Percentiles rank a stretch among this genome's conserved stretches.
phyloP scores from a whole-genome alignment of 2,329 filamentous ascomycete species.

The Rhynchosporium secalis region DNA sequence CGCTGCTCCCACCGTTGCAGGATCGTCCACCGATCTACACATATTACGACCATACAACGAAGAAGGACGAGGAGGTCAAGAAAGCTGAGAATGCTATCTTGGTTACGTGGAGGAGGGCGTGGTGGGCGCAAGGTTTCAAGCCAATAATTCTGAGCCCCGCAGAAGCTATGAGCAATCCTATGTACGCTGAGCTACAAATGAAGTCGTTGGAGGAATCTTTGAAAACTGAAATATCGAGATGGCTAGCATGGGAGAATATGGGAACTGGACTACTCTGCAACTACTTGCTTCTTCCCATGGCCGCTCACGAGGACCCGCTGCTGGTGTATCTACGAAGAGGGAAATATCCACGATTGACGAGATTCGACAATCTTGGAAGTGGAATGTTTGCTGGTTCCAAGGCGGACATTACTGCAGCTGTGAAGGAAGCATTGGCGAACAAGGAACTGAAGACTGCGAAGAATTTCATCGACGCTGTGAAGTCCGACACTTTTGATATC shows the following conservation, averaged over 20 bases:
- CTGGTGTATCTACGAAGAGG: slow-evolving; percentile 73
- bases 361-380: slow-evolving; percentile 69
- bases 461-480: slow-evolving; percentile 62
- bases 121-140: slow-evolving; percentile 92
- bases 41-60: slow-evolving; percentile 74
- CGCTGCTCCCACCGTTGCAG: slow-evolving; percentile 75
- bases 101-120: slow-evolving; percentile 85
- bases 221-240: slow-evolving; percentile 73
- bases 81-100: slow-evolving; percentile 78
- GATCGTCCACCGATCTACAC: slow-evolving; percentile 79
- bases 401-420: slow-evolving; percentile 60
- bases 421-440: slow-evolving; percentile 60
- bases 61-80: slow-evolving; percentile 62
- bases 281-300: slow-evolving; percentile 84
- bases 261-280: slow-evolving; percentile 78
- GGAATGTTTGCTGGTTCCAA: slow-evolving; percentile 74
- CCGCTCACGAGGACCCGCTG: slow-evolving; percentile 67
- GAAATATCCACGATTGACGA: slow-evolving; percentile 70
- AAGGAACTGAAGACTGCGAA: slow-evolving; percentile 57
- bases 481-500: slow-evolving; percentile 59
- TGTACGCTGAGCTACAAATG: slow-evolving; percentile 69
- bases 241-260: slow-evolving; percentile 94
- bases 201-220: slow-evolving; percentile 61
- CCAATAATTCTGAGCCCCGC: slow-evolving; percentile 77
- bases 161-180: slow-evolving; percentile 80